phyloP scores from a whole-genome alignment of 106 monocot genomes.

The Xerophyta viscosa region DNA sequence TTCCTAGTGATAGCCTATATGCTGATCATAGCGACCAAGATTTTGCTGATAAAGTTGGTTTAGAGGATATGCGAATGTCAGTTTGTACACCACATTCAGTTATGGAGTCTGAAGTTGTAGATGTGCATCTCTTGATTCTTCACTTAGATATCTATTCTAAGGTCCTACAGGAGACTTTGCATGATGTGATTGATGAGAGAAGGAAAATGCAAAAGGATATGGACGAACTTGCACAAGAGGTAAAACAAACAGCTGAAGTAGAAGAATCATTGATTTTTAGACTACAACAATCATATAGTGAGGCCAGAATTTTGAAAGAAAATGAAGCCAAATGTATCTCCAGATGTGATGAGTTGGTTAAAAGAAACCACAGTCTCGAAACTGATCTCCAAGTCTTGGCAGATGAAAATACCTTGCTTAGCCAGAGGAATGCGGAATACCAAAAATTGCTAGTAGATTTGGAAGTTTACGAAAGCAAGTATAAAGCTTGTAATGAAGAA shows the following conservation, averaged over 20 bases:
- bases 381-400: conserved; percentile 38
- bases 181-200: conserved; percentile 23
- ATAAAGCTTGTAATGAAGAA: conserved; percentile 42
- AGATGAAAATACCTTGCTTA: conserved; percentile 44
- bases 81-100: conserved; percentile 6
- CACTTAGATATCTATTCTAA: conserved; percentile 46
- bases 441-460: conserved; percentile 28
- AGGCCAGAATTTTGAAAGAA: conserved; percentile 28
- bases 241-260: conserved; percentile 28
- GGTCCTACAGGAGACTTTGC: conserved; percentile 53
- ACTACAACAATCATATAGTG: conserved; percentile 35
- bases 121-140: conserved; percentile 32
- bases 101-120: conserved; percentile 43
- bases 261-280: conserved; percentile 35
- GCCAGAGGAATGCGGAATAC: conserved; percentile 37
- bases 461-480: conserved; percentile 30
- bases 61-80: conserved; percentile 29
- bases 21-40: conserved; percentile 3
- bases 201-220: conserved; percentile 30
- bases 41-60: conserved; percentile 10
- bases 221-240: conserved; percentile 33
- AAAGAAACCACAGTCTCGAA: conserved; percentile 45
- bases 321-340: conserved; percentile 33
- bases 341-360: conserved; percentile 49
- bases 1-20: background rate